phyloP scores from a whole-genome alignment of 1,284 basidiomycete species.

The Ceratorhiza oryzae-sativae region DNA sequence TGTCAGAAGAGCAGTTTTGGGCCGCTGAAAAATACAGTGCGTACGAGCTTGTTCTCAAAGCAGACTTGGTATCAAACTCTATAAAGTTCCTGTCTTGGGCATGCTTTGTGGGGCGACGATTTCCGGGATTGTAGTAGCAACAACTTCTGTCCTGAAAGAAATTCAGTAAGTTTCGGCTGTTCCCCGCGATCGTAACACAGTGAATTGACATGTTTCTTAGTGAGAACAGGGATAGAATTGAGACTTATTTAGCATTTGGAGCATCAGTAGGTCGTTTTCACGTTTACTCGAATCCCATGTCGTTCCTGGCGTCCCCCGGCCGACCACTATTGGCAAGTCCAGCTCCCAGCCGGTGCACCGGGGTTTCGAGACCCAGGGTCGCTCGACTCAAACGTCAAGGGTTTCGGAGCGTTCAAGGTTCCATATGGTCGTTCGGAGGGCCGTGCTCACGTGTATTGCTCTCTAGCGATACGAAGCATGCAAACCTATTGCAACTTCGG shows the following conservation, averaged over 20 bases:
- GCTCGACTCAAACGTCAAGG: slow-evolving; percentile 45
- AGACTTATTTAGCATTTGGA: slow-evolving; percentile 83
- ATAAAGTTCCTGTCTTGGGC: slow-evolving; percentile 79
- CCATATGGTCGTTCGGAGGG: background rate
- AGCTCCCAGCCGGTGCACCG: background rate
- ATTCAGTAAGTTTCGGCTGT: slow-evolving; percentile 59
- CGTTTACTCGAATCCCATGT: background rate
- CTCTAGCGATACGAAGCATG: slow-evolving; percentile 72
- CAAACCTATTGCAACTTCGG: slow-evolving; percentile 75
- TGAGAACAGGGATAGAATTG: slow-evolving; percentile 82
- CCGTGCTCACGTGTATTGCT: background rate
- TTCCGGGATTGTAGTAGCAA: slow-evolving; percentile 72
- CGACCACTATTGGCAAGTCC: background rate
- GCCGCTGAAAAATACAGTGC: slow-evolving; percentile 78
- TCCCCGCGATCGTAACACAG: background rate
- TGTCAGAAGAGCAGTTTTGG: slow-evolving; percentile 81
- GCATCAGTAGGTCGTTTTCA: slow-evolving; percentile 53
- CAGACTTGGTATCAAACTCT: background rate
- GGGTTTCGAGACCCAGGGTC: background rate
- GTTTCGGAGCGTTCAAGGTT: background rate
- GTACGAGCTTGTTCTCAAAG: slow-evolving; percentile 44
- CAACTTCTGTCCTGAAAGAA: slow-evolving; percentile 70
- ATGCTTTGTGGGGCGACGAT: slow-evolving; percentile 86
- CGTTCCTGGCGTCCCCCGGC: background rate
- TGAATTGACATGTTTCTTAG: slow-evolving; percentile 51